phyloP scores from a whole-genome alignment of 2,329 filamentous ascomycete genomes.

The Massarina eburnea region DNA sequence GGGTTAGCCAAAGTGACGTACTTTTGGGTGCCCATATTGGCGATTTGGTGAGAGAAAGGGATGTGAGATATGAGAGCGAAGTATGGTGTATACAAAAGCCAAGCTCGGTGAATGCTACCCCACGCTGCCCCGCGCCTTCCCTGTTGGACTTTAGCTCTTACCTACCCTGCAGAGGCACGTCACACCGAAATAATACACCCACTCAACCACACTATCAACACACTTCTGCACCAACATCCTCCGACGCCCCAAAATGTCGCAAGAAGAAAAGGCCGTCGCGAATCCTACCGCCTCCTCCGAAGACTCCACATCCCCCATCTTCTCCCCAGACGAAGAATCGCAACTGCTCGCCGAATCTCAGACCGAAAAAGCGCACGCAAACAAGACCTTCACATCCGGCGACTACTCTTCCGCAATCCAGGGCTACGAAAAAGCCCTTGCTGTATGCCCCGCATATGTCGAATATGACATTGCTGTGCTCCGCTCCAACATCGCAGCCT shows the following conservation, averaged over 20 bases:
- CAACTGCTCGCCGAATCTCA: conserved; percentile 71
- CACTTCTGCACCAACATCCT: background rate
- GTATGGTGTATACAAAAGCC: background rate
- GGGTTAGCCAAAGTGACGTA: conserved; percentile 4
- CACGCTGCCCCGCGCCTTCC: conserved; percentile 22
- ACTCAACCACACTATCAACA: background rate
- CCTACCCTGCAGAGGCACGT: conserved; percentile 16
- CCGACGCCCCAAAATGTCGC: background rate
- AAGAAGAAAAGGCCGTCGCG: background rate
- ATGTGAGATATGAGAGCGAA: conserved; percentile 1
- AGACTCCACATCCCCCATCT: conserved; percentile 24
- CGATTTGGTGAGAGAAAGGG: background rate
- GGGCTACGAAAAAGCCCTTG: conserved; percentile 78
- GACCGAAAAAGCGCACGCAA: conserved; percentile 72
- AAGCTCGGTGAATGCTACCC: conserved; percentile 18
- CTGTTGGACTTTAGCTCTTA: conserved; percentile 10
- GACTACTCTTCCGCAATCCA: conserved; percentile 77
- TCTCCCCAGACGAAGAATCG: conserved; percentile 35
- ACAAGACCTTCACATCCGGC: conserved; percentile 72
- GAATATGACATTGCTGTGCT: conserved; percentile 87
- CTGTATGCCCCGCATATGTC: conserved; percentile 78
- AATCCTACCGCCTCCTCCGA: background rate
- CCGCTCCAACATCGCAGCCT: conserved; percentile 85
- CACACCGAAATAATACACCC: conserved; percentile 10
- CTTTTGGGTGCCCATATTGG: conserved; percentile 12